Evolutionary conservation across 148 eudicot species (phyloP).

Genomic region (Rhododendron vialii): DNA sequence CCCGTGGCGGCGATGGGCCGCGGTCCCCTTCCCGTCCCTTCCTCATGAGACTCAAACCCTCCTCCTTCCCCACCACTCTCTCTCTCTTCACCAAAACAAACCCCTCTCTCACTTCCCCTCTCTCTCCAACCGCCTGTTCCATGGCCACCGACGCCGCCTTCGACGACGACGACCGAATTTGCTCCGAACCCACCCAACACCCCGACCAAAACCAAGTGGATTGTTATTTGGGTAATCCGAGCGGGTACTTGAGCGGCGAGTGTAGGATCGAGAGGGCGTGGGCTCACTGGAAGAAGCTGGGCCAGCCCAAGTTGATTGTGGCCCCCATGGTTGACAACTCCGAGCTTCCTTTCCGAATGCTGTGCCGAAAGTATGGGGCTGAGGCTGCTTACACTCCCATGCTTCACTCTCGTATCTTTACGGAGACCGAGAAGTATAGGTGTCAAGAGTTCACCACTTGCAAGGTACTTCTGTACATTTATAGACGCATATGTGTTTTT

Average conservation of each 20-base stretch:
- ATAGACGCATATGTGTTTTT: neutral
- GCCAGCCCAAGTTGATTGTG: slow-evolving; percentile 68
- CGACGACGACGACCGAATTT: slow-evolving; percentile 28
- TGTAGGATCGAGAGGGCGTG: slow-evolving; percentile 69
- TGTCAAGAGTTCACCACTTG: slow-evolving; percentile 73
- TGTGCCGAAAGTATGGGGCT: slow-evolving; percentile 87
- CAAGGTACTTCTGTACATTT: slow-evolving; percentile 31
- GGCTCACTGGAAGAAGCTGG: slow-evolving; percentile 83
- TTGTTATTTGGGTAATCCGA: slow-evolving; percentile 25
- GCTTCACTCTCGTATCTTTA: slow-evolving; percentile 79
- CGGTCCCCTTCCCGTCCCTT: slow-evolving; percentile 9
- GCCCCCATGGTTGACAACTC: slow-evolving; percentile 99
- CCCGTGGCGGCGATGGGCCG: slow-evolving; percentile 32
- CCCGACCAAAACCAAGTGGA: neutral
- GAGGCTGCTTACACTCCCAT: slow-evolving; percentile 92
- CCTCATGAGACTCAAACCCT: slow-evolving; percentile 28
- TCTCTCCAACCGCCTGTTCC: slow-evolving; percentile 7
- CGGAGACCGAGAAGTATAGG: slow-evolving; percentile 77
- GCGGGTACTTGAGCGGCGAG: slow-evolving; percentile 54
- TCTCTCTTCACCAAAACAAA: neutral
- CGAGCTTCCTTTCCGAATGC: slow-evolving; percentile 89
- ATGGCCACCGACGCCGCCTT: slow-evolving; percentile 18
- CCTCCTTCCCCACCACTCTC: slow-evolving; percentile 16
- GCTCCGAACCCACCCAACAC: slow-evolving; percentile 15
- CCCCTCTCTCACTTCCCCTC: neutral